A percentile compares a stretch with the other conserved stretches of the same genome.
phyloP scores from a whole-genome alignment of 306 rosid species.

The Clitoria ternatea region DNA sequence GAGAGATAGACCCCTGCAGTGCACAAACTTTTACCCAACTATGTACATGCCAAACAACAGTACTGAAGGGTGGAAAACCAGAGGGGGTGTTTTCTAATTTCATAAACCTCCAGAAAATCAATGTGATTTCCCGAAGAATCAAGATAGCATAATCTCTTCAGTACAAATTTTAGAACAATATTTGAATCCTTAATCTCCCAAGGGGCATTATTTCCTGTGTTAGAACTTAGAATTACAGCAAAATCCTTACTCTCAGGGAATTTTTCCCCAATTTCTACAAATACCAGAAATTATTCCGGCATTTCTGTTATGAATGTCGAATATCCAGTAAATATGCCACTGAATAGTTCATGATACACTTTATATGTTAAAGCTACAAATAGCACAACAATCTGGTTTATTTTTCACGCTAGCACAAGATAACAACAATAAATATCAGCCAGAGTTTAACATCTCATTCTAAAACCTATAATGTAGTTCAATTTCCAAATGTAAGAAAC shows the following conservation, averaged over 20 bases:
- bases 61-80: too few species aligned
- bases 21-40: too few species aligned
- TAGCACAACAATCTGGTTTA: background rate
- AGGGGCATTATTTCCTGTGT: background rate
- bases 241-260: background rate
- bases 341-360: background rate
- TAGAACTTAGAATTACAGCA: background rate
- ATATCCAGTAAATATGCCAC: background rate
- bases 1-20: background rate
- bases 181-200: background rate
- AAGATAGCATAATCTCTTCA: background rate
- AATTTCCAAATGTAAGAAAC: background rate
- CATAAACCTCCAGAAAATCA: background rate
- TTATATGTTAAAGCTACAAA: background rate
- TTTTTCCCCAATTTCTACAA: background rate
- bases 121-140: background rate
- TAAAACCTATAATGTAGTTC: background rate
- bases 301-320: background rate
- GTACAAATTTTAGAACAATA: background rate
- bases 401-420: background rate
- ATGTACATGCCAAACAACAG: too few species aligned
- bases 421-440: background rate
- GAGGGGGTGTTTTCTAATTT: background rate
- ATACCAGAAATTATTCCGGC: background rate
- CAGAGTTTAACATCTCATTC: background rate